These are phyloP conservation scores for Antitrichia curtipendula DNA, from an alignment of 225 moss, liverwort and hornwort genomes.

Conservation along the genomic window DNA sequence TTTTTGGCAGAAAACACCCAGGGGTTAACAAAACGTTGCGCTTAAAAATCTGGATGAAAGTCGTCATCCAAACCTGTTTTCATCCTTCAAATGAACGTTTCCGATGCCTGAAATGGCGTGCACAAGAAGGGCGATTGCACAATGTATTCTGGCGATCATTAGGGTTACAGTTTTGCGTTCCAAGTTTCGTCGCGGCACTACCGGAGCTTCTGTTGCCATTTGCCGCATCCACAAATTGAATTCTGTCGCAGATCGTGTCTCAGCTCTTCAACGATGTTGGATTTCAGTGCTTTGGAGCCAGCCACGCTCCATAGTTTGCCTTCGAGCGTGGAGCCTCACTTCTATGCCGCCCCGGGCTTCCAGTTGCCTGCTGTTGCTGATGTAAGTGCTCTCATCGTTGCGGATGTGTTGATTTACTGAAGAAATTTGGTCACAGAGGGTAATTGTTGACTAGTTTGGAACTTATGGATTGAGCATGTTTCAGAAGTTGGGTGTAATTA, in stretches of 20 bases:
- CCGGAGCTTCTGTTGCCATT: neutral
- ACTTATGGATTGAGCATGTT: neutral
- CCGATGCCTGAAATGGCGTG: neutral
- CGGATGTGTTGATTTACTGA: neutral
- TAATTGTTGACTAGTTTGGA: neutral
- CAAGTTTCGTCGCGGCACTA: neutral
- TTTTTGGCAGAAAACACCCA: too few relatives aligned
- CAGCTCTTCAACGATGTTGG: constrained; percentile 20
- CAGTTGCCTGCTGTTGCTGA: constrained; percentile 56
- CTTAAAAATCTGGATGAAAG: neutral
- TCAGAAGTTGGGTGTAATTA: neutral
- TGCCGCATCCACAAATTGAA: neutral
- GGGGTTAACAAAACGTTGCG: neutral
- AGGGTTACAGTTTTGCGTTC: neutral
- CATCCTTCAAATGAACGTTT: neutral
- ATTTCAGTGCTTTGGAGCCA: constrained; percentile 52
- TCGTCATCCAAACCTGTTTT: neutral
- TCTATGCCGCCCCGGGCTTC: constrained; percentile 32
- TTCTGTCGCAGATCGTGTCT: neutral
- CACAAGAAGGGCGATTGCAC: neutral
- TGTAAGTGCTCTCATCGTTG: constrained; percentile 5
- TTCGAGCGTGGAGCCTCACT: constrained; percentile 6
- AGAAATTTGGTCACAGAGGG: neutral
- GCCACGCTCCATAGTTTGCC: constrained; percentile 31
- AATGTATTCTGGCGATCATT: neutral